A percentile compares a stretch with the other conserved stretches of the same genome.
phyloP scores from a whole-genome alignment of 2,329 filamentous ascomycete genomes.

The Seiridium unicorne region DNA sequence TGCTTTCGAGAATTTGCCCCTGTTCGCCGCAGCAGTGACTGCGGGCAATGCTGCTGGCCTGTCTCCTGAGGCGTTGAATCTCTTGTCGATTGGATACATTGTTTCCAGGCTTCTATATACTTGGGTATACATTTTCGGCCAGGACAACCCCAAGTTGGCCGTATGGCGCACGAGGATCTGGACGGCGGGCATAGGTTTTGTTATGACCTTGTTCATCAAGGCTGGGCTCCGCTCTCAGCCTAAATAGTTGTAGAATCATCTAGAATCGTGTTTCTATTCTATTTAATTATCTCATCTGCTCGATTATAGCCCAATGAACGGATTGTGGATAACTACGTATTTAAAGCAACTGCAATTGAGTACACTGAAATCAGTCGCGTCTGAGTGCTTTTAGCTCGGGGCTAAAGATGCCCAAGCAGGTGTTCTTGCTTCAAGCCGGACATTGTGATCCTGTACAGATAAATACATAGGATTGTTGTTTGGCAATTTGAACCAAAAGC shows the following conservation, averaged over 20 bases:
- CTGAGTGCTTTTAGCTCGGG: no score
- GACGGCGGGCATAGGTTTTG: conserved; percentile 13
- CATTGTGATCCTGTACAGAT: no score
- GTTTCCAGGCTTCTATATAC: conserved; percentile 7
- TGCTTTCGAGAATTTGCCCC: conserved; percentile 10
- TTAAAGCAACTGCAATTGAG: no score
- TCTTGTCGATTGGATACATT: conserved; percentile 8
- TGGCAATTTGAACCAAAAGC: no score
- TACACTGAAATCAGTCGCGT: no score
- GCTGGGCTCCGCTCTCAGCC: conserved; percentile 16
- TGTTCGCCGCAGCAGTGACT: conserved; percentile 12
- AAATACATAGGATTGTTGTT: no score
- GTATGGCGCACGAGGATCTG: conserved; percentile 20
- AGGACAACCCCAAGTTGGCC: conserved; percentile 17
- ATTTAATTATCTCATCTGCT: no score
- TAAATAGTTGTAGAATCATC: not conserved
- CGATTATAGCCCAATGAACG: no score
- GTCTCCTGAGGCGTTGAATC: conserved; percentile 4
- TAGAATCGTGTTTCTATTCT: no score
- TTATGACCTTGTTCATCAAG: conserved; percentile 22
- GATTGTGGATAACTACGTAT: no score
- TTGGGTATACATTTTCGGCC: conserved; percentile 12
- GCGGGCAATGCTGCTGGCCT: conserved; percentile 12
- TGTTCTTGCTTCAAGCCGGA: no score
- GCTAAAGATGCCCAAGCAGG: no score